phyloP scores from a whole-genome alignment of 495 filamentous ascomycete genomes.

The Copromyces sp. region DNA sequence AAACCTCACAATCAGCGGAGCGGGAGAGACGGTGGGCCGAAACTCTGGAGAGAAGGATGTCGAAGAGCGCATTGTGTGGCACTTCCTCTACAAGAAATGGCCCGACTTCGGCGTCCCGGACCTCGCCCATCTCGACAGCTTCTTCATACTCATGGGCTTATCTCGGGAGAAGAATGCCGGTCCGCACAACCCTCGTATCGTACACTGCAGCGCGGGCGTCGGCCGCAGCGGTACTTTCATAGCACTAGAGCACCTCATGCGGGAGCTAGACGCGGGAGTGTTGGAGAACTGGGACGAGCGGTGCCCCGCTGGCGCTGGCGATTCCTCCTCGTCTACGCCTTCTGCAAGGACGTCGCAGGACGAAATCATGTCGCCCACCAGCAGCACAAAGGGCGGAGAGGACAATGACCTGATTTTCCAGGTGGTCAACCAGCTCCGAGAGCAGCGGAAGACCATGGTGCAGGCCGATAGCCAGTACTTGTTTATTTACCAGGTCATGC shows the following conservation, averaged over 20 bases:
- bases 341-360: neutral
- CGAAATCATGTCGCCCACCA: neutral
- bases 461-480: conserved; percentile 77
- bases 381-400: conserved; percentile 5
- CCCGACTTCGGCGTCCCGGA: conserved; percentile 87
- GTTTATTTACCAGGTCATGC: conserved; percentile 84
- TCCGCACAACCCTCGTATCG: conserved; percentile 66
- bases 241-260: conserved; percentile 78
- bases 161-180: conserved; percentile 59
- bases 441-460: conserved; percentile 95
- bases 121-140: conserved; percentile 62
- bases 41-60: conserved; percentile 25
- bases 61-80: conserved; percentile 65
- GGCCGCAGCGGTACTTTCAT: conserved; percentile 94
- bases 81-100: conserved; percentile 88
- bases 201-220: conserved; percentile 92
- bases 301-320: neutral
- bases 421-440: conserved; percentile 69
- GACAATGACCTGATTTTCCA: conserved; percentile 47
- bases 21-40: neutral
- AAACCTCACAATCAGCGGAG: neutral
- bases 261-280: conserved; percentile 67
- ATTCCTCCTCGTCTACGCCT: neutral
- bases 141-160: conserved; percentile 68
- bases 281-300: conserved; percentile 37